Conservation (phyloP, 176 grass and related monocot genomes). For the Oropetium thomaeum region DNA sequence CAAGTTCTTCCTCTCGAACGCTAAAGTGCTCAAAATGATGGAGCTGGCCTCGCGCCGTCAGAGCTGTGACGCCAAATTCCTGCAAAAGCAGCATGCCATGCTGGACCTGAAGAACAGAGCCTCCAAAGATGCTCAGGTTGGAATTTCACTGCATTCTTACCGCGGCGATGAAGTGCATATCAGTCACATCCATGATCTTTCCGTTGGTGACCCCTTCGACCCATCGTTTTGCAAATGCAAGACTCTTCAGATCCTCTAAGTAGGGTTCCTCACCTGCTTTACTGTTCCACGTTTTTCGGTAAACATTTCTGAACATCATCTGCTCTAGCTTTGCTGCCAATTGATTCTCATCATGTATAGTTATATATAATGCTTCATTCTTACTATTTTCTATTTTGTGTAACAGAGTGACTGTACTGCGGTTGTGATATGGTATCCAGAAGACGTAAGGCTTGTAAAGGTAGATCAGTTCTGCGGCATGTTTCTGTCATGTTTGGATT, state of each 20-base stretch:
- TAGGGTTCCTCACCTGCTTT: not conserved
- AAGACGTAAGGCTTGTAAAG: too few species aligned
- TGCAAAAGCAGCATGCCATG: not conserved
- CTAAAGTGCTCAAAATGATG: not conserved
- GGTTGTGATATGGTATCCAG: too few species aligned
- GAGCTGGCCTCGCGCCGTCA: not conserved
- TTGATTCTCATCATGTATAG: too few species aligned
- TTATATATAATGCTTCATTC: too few species aligned
- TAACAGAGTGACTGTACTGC: too few species aligned
- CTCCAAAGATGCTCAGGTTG: not conserved
- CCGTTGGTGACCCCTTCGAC: not conserved
- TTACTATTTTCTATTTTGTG: too few species aligned
- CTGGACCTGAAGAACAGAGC: not conserved
- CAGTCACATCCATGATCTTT: not conserved
- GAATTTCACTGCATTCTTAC: not conserved
- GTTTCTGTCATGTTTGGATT: too few species aligned
- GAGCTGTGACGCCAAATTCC: not conserved
- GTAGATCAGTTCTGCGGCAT: too few species aligned
- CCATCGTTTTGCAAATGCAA: not conserved
- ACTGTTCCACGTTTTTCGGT: not conserved
- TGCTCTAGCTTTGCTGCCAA: too few species aligned
- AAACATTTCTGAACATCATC: too few species aligned
- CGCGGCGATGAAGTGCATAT: not conserved
- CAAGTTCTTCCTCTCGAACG: not conserved
- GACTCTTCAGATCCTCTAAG: not conserved